Evolutionary conservation across 768 basidiomycete species (phyloP), one percentile per base, ranked within the genome.

Genomic region (Agrocybe pediades): DNA sequence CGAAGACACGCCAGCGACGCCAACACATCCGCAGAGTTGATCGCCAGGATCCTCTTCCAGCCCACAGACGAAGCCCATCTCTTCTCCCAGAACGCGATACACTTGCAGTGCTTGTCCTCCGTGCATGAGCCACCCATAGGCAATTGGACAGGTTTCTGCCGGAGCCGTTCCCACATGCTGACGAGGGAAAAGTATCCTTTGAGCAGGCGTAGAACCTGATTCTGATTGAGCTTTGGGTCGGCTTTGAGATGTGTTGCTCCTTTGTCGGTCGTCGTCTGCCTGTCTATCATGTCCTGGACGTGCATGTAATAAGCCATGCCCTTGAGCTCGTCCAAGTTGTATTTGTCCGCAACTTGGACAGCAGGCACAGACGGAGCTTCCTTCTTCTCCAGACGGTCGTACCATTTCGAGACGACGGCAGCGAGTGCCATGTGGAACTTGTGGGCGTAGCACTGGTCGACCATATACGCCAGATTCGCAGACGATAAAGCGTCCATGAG

Each of bases 251-350:
- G 65, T 13, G 68, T 66, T 26, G 68, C 71, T n/a, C 66, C 66
- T 23, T 58, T 53, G 13, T 49, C 50, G n/a, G 57, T 66, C 24
- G 58, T 40, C 3, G 54, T 42, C 49, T 71, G 70, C 25, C 65
- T 54, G 29, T 70, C 71, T 16, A 67, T 43, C 62, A 71, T 70
- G 24, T 68, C 69, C 41, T 74, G 71, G 1, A 75, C 56, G 44
- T 75, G 69, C 7, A 60, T 40, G 53, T 74, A 78, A 58, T 76
- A 76, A 25, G 75, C 70, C 11, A 67, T 56, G 21, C 74, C 76
- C n/a, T 64, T 62, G 7, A 76, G 64, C 6, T 56, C 58, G 15
- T 54, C 23, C 5, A 76, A 56, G 20, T 68, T 63, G 50, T 71
- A 59, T 20, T 54, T 57, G 55, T 76, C 74, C 1, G 72, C 71